These are phyloP conservation scores for Colletotrichum neosansevieriae DNA, from an alignment of 2,329 filamentous ascomycete genomes.

Conservation along the genomic window DNA sequence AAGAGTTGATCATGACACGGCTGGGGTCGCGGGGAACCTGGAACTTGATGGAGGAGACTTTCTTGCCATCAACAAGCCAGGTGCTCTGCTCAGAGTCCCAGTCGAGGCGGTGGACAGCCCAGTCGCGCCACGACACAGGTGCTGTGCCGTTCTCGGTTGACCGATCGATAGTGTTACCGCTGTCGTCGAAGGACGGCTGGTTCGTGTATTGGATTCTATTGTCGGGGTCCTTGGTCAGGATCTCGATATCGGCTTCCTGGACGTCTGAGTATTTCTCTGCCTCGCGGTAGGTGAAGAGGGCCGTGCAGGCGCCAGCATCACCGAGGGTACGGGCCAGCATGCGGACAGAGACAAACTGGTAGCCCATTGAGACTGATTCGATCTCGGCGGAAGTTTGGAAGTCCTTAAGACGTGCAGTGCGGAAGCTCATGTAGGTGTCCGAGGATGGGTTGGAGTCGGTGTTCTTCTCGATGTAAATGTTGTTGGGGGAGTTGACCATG, in stretches of 20 bases:
- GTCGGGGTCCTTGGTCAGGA: conserved; percentile 60
- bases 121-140: conserved; percentile 64
- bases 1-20: conserved; percentile 69
- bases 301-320: conserved; percentile 61
- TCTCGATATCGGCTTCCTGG: conserved; percentile 66
- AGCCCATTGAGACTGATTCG: conserved; percentile 52
- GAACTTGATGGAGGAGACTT: conserved; percentile 65
- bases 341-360: conserved; percentile 58
- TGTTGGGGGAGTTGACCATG: conserved; percentile 58
- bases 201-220: conserved; percentile 69
- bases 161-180: conserved; percentile 57
- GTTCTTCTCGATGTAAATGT: conserved; percentile 61
- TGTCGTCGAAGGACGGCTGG: conserved; percentile 64
- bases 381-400: conserved; percentile 65
- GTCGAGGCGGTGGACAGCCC: conserved; percentile 71
- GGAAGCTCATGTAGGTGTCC: conserved; percentile 61
- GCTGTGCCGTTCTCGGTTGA: conserved; percentile 63
- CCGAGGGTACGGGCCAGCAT: conserved; percentile 65
- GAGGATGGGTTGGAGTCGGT: conserved; percentile 48
- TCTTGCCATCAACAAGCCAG: conserved; percentile 67
- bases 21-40: conserved; percentile 66
- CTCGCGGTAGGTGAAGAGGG: conserved; percentile 65
- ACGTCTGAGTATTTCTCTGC: conserved; percentile 51
- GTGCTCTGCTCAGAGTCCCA: conserved; percentile 66
- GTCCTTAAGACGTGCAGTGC: conserved; percentile 56